phyloP scores from a whole-genome alignment of 352 stramenopile species.

The Globisporangium carolinianum region DNA sequence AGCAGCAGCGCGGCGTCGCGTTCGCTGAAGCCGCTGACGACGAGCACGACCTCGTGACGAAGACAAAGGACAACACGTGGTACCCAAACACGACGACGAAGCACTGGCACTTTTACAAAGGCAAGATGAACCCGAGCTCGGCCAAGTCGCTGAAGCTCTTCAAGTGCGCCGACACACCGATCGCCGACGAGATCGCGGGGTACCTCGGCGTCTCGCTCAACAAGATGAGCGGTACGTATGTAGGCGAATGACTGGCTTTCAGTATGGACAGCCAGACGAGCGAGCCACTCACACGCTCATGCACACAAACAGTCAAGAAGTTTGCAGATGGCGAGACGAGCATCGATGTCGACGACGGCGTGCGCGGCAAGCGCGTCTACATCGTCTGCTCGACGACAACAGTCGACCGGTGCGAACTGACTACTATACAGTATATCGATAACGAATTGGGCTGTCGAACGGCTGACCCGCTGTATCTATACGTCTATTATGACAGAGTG shows the following conservation, averaged over 20 bases:
- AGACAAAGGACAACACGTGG: constrained; percentile 33
- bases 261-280: neutral
- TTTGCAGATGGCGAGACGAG: constrained; percentile 85
- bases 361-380: constrained; percentile 80
- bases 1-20: constrained; percentile 7
- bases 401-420: constrained; percentile 53
- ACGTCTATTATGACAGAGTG: constrained; percentile 22
- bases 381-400: constrained; percentile 85
- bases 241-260: neutral
- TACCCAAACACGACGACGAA: constrained; percentile 81
- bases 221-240: constrained; percentile 47
- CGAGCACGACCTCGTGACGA: constrained; percentile 8
- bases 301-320: constrained; percentile 42
- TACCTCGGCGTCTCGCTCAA: constrained; percentile 80
- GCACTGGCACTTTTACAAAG: constrained; percentile 86
- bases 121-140: constrained; percentile 76
- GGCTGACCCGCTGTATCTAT: no score
- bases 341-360: constrained; percentile 64
- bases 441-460: no score
- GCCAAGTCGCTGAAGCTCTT: constrained; percentile 87
- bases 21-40: constrained; percentile 11
- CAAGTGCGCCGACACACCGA: constrained; percentile 82
- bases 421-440: neutral
- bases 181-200: constrained; percentile 76
- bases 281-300: neutral